phyloP scores from a whole-genome alignment of 148 eudicot species.

The Chenopodium quinoa region DNA sequence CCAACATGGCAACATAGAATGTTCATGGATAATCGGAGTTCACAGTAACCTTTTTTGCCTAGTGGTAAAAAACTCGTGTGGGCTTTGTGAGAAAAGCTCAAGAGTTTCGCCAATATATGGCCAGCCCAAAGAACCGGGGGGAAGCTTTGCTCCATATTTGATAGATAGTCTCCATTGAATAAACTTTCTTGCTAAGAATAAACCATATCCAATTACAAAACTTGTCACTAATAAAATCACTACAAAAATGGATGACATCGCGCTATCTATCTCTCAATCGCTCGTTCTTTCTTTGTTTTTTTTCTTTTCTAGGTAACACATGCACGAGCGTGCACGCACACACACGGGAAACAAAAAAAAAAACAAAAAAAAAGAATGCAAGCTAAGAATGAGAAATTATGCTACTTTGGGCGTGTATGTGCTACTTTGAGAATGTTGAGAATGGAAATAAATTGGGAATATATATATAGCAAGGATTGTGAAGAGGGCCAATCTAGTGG shows the following conservation, averaged over 20 bases:
- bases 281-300: too few relatives aligned
- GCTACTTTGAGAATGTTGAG: background rate
- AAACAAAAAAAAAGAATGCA: background rate
- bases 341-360: background rate
- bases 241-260: constrained; percentile 23
- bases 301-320: too few relatives aligned
- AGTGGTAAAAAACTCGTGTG: constrained; percentile 54
- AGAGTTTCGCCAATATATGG: constrained; percentile 82
- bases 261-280: constrained; percentile 19
- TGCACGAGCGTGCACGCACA: too few relatives aligned
- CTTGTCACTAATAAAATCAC: background rate
- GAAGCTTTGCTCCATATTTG: constrained; percentile 47
- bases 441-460: background rate
- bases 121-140: constrained; percentile 91
- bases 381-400: background rate
- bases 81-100: constrained; percentile 72
- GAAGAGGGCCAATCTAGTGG: background rate
- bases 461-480: background rate
- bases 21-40: background rate
- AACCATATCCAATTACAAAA: background rate
- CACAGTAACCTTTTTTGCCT: constrained; percentile 54
- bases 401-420: background rate
- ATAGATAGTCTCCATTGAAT: constrained; percentile 9
- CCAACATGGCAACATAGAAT: too few relatives aligned
- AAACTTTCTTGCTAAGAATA: constrained; percentile 7